These are phyloP conservation scores for Funneliformis geosporum DNA, from an alignment of 192 early-diverging fungal genomes.

Conservation along the genomic window DNA sequence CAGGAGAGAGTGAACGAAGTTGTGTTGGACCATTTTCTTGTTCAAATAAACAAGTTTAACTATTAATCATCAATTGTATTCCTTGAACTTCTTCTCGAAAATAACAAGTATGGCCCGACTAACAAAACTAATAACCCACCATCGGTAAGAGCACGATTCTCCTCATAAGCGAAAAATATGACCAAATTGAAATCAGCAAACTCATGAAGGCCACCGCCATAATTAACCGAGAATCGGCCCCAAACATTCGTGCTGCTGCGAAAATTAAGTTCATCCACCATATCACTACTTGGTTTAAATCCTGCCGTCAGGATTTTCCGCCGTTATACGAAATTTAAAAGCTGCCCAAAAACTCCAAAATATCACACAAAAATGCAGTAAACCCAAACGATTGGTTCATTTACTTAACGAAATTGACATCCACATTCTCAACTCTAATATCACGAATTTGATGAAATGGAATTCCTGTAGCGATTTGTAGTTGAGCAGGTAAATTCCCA, in stretches of 20 bases:
- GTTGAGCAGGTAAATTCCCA: slow-evolving; percentile 95
- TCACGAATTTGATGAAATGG: slow-evolving; percentile 93
- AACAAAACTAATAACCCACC: slow-evolving; percentile 89
- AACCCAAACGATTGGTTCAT: too few relatives aligned
- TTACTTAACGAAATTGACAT: too few relatives aligned
- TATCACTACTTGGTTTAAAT: slow-evolving; percentile 96
- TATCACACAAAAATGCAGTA: too few relatives aligned
- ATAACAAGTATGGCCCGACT: slow-evolving; percentile 92
- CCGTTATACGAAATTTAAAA: slow-evolving; percentile 99
- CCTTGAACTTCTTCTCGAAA: slow-evolving; percentile 81
- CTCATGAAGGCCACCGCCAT: slow-evolving; percentile 95
- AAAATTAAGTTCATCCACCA: slow-evolving; percentile 98
- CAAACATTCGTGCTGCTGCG: slow-evolving; percentile 95
- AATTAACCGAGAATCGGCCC: slow-evolving; percentile 98
- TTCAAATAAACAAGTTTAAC: slow-evolving; percentile 90
- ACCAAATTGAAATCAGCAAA: slow-evolving; percentile 99
- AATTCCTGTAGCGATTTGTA: slow-evolving; percentile 99
- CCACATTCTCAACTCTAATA: too few relatives aligned
- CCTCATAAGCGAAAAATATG: slow-evolving; percentile 98
- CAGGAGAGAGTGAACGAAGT: slow-evolving; percentile 91
- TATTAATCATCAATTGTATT: slow-evolving; percentile 86
- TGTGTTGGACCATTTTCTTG: slow-evolving; percentile 98
- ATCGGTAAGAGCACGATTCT: slow-evolving; percentile 86
- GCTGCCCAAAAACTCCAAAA: too few relatives aligned
- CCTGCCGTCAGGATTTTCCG: slow-evolving; percentile 99